Percentiles rank a stretch among this genome's conserved stretches.
phyloP scores from a whole-genome alignment of 331 rosid species.

The Phaseolus coccineus region DNA sequence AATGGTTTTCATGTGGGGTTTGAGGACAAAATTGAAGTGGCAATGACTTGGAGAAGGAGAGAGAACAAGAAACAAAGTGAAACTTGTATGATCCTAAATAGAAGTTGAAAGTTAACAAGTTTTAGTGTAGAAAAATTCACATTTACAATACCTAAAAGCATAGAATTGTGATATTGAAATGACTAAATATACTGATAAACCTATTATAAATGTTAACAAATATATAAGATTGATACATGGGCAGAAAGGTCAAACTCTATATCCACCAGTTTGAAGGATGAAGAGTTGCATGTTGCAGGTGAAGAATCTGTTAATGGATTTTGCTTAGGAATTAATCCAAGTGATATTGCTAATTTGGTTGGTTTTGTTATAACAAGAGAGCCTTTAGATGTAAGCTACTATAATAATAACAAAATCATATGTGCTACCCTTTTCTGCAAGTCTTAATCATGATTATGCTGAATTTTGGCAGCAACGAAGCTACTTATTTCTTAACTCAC shows the following conservation, averaged over 20 bases:
- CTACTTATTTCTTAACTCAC: slow-evolving; percentile 13
- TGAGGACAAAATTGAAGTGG: neutral
- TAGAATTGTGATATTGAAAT: too few relatives aligned
- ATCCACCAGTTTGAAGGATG: neutral
- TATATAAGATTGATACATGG: too few relatives aligned
- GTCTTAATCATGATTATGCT: slow-evolving; percentile 37
- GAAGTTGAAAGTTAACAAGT: neutral
- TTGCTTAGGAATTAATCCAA: slow-evolving; percentile 47
- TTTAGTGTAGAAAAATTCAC: too few relatives aligned
- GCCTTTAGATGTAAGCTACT: slow-evolving; percentile 44
- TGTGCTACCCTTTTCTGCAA: slow-evolving; percentile 27
- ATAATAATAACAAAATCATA: slow-evolving; percentile 28
- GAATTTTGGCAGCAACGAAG: slow-evolving; percentile 13
- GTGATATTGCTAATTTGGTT: slow-evolving; percentile 30
- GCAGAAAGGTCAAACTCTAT: too few relatives aligned
- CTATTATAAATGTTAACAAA: too few relatives aligned
- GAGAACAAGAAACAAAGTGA: neutral
- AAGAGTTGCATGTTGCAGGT: slow-evolving; percentile 18
- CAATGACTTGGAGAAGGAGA: slow-evolving; percentile 23
- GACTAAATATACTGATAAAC: too few relatives aligned
- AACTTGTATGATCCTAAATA: slow-evolving; percentile 5
- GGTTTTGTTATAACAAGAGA: slow-evolving; percentile 6
- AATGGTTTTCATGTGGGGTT: slow-evolving; percentile 38
- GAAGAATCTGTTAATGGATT: slow-evolving; percentile 16
- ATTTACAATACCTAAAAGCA: too few relatives aligned